Percentiles rank a stretch among this genome's conserved stretches.
Conservation (phyloP, 192 early-diverging fungal genomes). For the Coemansia pectinata region DNA sequence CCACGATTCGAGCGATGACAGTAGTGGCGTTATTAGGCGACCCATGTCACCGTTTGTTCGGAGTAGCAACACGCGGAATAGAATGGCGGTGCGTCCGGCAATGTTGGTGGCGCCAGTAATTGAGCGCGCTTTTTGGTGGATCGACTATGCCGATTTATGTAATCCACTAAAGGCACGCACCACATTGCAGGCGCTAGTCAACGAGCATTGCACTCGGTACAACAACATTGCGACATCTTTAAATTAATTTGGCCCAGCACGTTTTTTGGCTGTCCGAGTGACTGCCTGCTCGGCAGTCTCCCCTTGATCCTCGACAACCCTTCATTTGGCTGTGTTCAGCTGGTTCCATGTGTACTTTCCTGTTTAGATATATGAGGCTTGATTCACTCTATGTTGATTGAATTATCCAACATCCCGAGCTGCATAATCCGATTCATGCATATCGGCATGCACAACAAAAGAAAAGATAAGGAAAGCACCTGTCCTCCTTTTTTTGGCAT, state of each 20-base stretch:
- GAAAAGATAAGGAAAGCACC: background rate
- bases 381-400: too few relatives aligned
- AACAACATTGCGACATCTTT: background rate
- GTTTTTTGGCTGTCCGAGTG: too few relatives aligned
- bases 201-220: background rate
- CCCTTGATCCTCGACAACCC: too few relatives aligned
- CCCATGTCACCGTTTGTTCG: slow-evolving; percentile 18
- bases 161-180: slow-evolving; percentile 35
- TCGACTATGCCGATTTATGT: slow-evolving; percentile 48
- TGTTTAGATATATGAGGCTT: too few relatives aligned
- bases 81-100: background rate
- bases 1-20: background rate
- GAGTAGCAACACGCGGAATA: background rate
- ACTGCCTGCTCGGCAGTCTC: too few relatives aligned
- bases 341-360: too few relatives aligned
- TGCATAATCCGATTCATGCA: too few relatives aligned
- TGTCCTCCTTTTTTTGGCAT: too few relatives aligned
- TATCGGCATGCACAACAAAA: background rate
- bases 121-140: slow-evolving; percentile 43
- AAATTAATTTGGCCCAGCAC: background rate
- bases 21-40: background rate
- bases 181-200: slow-evolving; percentile 21
- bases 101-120: slow-evolving; percentile 9
- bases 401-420: too few relatives aligned
- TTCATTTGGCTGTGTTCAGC: too few relatives aligned